Evolutionary conservation across 1,139 yeast genomes (phyloP).

Genomic region (Scheffersomyces illinoinensis): DNA sequence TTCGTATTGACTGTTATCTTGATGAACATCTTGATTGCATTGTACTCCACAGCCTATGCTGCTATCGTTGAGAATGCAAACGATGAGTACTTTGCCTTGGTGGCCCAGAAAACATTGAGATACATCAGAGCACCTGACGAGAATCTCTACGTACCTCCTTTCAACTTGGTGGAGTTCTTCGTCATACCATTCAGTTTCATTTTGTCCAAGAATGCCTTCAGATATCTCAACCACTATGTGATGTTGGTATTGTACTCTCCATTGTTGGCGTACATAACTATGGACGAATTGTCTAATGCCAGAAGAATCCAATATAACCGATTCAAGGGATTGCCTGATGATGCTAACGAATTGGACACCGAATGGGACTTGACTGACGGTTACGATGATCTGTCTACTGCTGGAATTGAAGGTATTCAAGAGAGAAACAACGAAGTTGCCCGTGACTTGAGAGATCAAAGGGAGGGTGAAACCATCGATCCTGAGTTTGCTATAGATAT

Average conservation of each 20-base stretch:
- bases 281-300: conserved; percentile 65
- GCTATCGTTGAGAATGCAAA: conserved; percentile 80
- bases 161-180: conserved; percentile 67
- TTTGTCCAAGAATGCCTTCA: conserved; percentile 26
- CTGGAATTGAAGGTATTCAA: conserved; percentile 42
- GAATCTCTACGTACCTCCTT: conserved; percentile 83
- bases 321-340: conserved; percentile 65
- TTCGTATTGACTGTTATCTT: conserved; percentile 72
- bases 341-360: conserved; percentile 75
- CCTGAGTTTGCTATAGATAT: conserved; percentile 62
- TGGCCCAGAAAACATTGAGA: conserved; percentile 80
- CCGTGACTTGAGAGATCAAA: conserved; percentile 49
- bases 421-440: conserved; percentile 38
- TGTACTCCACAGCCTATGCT: conserved; percentile 82
- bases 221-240: conserved; percentile 46
- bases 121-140: conserved; percentile 89
- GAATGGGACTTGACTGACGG: conserved; percentile 89
- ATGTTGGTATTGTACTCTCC: conserved; percentile 74
- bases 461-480: conserved; percentile 68
- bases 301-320: conserved; percentile 74
- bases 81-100: conserved; percentile 81
- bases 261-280: conserved; percentile 57
- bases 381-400: conserved; percentile 39
- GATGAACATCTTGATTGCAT: conserved; percentile 80
- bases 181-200: conserved; percentile 39